Evolutionary conservation across 805 yeast genomes (phyloP), one percentile per base, ranked within the genome.

Genomic region (Wilhelminamyces savonicus): DNA sequence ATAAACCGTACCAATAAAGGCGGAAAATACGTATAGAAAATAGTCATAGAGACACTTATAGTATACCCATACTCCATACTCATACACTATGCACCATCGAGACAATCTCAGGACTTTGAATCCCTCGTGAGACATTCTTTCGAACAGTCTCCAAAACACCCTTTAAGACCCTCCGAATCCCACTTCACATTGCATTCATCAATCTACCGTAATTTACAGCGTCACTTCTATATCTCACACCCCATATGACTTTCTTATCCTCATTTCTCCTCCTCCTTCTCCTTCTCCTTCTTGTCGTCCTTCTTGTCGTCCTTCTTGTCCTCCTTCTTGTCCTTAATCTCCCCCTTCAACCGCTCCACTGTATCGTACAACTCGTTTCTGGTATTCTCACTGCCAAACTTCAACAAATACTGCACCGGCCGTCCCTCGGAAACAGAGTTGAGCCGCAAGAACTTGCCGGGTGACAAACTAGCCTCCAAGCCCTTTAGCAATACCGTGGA

Each of bases 351-450:
- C 12, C 55, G 50, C 24, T 62, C 59, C 4, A 78, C 64, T 13
- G 66, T 56, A 3, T 76, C 79, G 47, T 57, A 71, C 25, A 88
- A 57, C 31, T 68, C 72, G 26, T 71, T 66, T 20, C 90, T 74
- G 16, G 73, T 64, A 9, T 74, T 80, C 24, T 71, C 69, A 39
- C 71, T 75, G 1, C 78, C 77, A 29, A 85, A 75, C 46, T 78
- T 82, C 28, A 92, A 52, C 23, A 96, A 86, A 51, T 79, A 88
- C 52, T 92, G 97, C 2, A 78, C 66, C 0, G 95, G 95, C 32
- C 66, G 64, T 1, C 74, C 76, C 26, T 73, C 76, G 7, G 43
- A 33, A 7, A 82, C 59, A 15, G 84, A 77, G 20, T 85, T 71
- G 26, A 85, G 56, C 44, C 97, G 70, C 17, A 88, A 64, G 51